Conservation (phyloP, 345 rosid species). For the Nephelium lappaceum region DNA sequence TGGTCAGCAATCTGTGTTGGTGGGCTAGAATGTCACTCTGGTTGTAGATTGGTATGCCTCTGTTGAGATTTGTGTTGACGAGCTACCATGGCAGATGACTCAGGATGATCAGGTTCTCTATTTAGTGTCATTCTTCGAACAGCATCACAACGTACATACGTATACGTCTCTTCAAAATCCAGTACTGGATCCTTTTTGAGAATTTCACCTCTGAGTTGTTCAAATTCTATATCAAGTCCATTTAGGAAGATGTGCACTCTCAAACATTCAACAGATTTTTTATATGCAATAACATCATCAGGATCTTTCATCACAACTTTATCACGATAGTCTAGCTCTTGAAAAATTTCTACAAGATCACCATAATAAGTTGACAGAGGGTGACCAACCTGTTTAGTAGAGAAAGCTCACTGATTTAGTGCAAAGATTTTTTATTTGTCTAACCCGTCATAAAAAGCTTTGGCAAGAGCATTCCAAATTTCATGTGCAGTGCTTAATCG, state of each 20-base stretch:
- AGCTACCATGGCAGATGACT: not conserved
- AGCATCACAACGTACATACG: not conserved
- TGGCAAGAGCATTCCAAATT: constrained; percentile 16
- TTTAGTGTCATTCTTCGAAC: not conserved
- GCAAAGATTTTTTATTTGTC: not conserved
- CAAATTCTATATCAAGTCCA: constrained; percentile 1
- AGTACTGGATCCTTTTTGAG: not conserved
- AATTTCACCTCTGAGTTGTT: not conserved
- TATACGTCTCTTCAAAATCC: not conserved
- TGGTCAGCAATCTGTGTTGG: not conserved
- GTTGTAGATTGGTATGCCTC: not conserved
- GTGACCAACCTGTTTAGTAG: not conserved
- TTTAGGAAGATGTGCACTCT: constrained; percentile 6
- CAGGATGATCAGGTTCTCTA: not conserved
- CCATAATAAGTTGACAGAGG: constrained; percentile 11
- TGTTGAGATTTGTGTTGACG: not conserved
- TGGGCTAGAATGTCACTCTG: not conserved
- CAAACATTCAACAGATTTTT: not conserved
- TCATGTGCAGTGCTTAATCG: not conserved
- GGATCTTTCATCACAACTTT: constrained; percentile 13
- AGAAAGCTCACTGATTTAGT: not conserved
- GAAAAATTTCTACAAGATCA: constrained; percentile 23
- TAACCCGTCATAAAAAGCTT: constrained; percentile 12
- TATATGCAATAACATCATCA: constrained; percentile 14
- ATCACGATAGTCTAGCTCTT: constrained; percentile 14